Conservation (phyloP, 805 yeast genomes). For the Candida nonsorbophila region DNA sequence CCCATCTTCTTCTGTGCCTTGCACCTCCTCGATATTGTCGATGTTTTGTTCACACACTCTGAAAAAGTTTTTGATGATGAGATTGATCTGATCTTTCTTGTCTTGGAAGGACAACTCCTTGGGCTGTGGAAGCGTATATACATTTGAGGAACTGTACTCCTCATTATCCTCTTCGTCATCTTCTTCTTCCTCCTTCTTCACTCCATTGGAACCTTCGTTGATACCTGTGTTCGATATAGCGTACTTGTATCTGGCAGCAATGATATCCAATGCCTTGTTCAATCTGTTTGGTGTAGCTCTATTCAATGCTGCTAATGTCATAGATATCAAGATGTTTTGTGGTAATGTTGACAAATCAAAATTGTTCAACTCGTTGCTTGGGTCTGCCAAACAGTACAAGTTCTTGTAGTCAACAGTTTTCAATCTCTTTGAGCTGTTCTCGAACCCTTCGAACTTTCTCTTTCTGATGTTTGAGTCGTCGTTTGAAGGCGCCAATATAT, state of each 20-base stretch:
- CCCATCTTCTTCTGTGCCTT: slow-evolving; percentile 10
- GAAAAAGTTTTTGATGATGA: slow-evolving; percentile 57
- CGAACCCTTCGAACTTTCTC: slow-evolving; percentile 39
- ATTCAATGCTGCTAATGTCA: slow-evolving; percentile 63
- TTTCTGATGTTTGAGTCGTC: slow-evolving; percentile 28
- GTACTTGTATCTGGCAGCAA: slow-evolving; percentile 59
- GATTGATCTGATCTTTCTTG: slow-evolving; percentile 51
- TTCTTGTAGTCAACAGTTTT: slow-evolving; percentile 45
- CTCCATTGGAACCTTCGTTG: neutral
- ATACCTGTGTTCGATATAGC: slow-evolving; percentile 9
- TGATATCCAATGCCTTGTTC: slow-evolving; percentile 62
- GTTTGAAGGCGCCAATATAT: slow-evolving; percentile 21
- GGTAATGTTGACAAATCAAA: slow-evolving; percentile 72
- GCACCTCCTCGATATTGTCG: slow-evolving; percentile 12
- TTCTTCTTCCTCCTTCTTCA: slow-evolving; percentile 17
- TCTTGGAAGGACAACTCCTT: slow-evolving; percentile 44
- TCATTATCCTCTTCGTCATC: slow-evolving; percentile 27
- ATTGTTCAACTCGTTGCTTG: slow-evolving; percentile 53
- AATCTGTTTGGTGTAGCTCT: slow-evolving; percentile 49
- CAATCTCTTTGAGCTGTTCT: slow-evolving; percentile 23
- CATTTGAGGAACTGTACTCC: slow-evolving; percentile 34
- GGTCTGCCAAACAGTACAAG: slow-evolving; percentile 62
- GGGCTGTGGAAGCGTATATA: slow-evolving; percentile 57
- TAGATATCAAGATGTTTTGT: slow-evolving; percentile 53
- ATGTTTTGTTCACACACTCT: slow-evolving; percentile 34